Percentiles rank a stretch among this genome's conserved stretches.
These are phyloP conservation scores for Monosporascus sp. DNA, from an alignment of 2,329 filamentous ascomycete genomes.

Conservation along the genomic window DNA sequence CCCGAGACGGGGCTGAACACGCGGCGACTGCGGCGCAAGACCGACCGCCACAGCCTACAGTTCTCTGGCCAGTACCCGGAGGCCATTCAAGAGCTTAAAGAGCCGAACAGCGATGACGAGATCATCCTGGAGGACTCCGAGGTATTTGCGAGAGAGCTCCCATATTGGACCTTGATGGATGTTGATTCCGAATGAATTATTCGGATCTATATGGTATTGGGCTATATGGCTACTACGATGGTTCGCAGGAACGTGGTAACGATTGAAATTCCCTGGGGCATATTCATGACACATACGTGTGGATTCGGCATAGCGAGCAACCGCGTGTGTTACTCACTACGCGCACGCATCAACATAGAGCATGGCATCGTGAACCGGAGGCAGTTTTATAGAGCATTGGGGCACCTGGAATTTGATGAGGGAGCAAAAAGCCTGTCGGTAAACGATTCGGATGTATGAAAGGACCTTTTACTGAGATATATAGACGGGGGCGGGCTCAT, in stretches of 20 bases:
- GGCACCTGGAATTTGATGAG: not conserved
- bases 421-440: too few species aligned
- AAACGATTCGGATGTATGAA: too few species aligned
- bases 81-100: slow-evolving; percentile 28
- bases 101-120: slow-evolving; percentile 27
- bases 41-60: slow-evolving; percentile 26
- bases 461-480: too few species aligned
- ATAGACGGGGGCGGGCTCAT: too few species aligned
- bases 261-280: not conserved
- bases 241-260: not conserved
- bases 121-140: slow-evolving; percentile 26
- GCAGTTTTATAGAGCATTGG: not conserved
- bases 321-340: not conserved
- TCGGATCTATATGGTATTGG: slow-evolving; percentile 10
- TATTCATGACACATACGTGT: not conserved
- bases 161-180: slow-evolving; percentile 30
- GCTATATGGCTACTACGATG: not conserved
- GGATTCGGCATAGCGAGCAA: not conserved
- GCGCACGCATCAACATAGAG: not conserved
- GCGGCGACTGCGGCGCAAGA: slow-evolving; percentile 27
- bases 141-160: slow-evolving; percentile 24
- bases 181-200: slow-evolving; percentile 23
- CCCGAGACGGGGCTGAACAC: slow-evolving; percentile 14
- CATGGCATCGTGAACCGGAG: not conserved
- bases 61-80: slow-evolving; percentile 22